Base-by-base conservation (phyloP, 2,329 filamentous ascomycete genomes). In the Myriosclerotinia duriaeana region DNA sequence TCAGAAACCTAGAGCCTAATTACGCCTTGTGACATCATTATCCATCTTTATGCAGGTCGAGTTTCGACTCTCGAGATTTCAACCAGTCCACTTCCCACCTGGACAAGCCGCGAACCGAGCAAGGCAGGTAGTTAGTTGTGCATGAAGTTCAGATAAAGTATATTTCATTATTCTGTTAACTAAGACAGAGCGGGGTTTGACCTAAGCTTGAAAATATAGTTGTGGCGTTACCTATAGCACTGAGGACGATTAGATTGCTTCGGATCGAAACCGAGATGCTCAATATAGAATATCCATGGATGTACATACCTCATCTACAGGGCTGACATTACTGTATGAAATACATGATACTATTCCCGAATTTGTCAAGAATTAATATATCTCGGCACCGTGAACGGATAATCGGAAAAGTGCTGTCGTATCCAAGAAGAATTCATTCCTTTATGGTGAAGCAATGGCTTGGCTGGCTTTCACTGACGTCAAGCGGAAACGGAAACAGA, bases 391-490 rank as follows among this genome's bases (percentile, higher is more conserved):
- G 40, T 4, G 15, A 44, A 52, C 55, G 40, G 40, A 34, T 58
- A 58, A 44, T 30, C 55, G 55, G 34, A 38, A 44, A 30, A 26
- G 26, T 20, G 22, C 22, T 20, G 17, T 12, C 40, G 14, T 15
- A 17, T 40, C 17, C 30, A 48, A 22, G 11, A 48, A n/a, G 20
- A 48, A n/a, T 48, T 48, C 46, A n/a, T 48, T 48, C 46, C 46
- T 22, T 22, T 11, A 26, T 50, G 46, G n/a, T 17, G 44, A 50
- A 60, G 20, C 11, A 36, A 38, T n/a, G 8, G 44, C 42, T 48
- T 50, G 56, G 42, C 42, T 59, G 42, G 8, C n/a, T 59, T 9
- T 9, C 26, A 48, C 42, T 61, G 58, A 61, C 58, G 58, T 61
- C 58, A 61, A 61, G 58, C n/a, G 44, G n/a, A 42, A 56, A 38